Percentiles rank a stretch among this genome's conserved stretches.
Conservation (phyloP, 129 eudicot species). For the Ambrosia trifida region DNA sequence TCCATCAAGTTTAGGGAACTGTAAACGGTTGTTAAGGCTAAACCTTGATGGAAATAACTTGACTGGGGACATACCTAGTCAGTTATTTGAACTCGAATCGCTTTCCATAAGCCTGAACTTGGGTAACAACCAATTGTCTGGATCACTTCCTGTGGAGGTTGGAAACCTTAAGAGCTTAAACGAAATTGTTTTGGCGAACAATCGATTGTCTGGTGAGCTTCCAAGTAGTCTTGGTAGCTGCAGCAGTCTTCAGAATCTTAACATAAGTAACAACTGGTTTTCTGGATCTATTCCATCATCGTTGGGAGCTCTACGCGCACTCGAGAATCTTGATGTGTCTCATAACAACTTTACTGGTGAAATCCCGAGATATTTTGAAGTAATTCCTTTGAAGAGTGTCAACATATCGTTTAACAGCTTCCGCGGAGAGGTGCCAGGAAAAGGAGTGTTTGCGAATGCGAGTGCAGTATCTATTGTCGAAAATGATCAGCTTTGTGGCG, state of each 20-base stretch:
- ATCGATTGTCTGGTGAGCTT: constrained; percentile 45
- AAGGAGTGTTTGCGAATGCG: constrained; percentile 40
- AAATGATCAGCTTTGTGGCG: constrained; percentile 41
- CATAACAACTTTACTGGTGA: constrained; percentile 47
- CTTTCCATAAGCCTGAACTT: constrained; percentile 34
- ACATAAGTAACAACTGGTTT: constrained; percentile 29
- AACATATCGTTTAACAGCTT: constrained; percentile 42
- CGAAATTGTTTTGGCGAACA: constrained; percentile 27
- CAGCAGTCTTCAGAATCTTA: constrained; percentile 30
- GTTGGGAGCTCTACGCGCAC: constrained; percentile 35
- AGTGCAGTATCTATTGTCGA: constrained; percentile 28
- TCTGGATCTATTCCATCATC: constrained; percentile 42
- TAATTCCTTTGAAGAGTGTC: constrained; percentile 19
- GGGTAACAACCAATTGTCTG: constrained; percentile 36
- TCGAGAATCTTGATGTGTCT: constrained; percentile 36
- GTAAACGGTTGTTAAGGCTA: constrained; percentile 21
- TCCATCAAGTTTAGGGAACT: constrained; percentile 36
- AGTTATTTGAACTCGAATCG: constrained; percentile 22
- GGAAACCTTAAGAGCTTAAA: constrained; percentile 29
- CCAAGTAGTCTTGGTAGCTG: constrained; percentile 42
- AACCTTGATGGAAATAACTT: constrained; percentile 35
- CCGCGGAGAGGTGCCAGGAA: constrained; percentile 32
- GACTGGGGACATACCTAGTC: constrained; percentile 33
- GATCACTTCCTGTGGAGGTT: constrained; percentile 34
- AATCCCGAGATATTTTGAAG: constrained; percentile 35